These are phyloP conservation scores for Boletus patriciae DNA, from an alignment of 768 basidiomycete genomes.

Conservation along the genomic window DNA sequence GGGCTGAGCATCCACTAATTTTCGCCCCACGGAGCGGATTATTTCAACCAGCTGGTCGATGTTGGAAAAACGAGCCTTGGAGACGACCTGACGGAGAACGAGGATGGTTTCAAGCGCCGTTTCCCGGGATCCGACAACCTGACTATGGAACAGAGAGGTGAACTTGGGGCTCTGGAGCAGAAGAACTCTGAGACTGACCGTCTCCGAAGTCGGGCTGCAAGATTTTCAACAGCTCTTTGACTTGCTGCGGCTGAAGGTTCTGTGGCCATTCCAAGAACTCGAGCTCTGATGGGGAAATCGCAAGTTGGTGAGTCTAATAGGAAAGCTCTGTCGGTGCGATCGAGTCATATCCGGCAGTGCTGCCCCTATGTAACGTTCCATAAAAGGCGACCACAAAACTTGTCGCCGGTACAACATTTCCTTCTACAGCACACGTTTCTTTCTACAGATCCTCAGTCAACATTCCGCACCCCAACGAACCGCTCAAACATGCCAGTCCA, in stretches of 20 bases:
- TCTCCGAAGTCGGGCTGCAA: slow-evolving; percentile 69
- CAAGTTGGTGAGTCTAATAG: not conserved
- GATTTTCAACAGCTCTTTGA: slow-evolving; percentile 62
- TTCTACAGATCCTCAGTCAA: not conserved
- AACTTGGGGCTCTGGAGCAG: slow-evolving; percentile 37
- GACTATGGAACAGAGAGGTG: slow-evolving; percentile 46
- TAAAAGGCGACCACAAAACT: slow-evolving; percentile 17
- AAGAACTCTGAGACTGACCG: slow-evolving; percentile 48
- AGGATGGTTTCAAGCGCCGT: slow-evolving; percentile 88
- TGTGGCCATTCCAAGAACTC: slow-evolving; percentile 41
- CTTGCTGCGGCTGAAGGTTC: slow-evolving; percentile 40
- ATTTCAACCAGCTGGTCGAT: slow-evolving; percentile 82
- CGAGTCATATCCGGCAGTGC: slow-evolving; percentile 17
- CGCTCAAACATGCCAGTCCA: slow-evolving; percentile 84
- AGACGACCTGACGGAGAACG: slow-evolving; percentile 86
- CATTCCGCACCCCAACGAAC: not conserved
- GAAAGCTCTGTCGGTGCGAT: not conserved
- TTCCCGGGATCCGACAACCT: slow-evolving; percentile 86
- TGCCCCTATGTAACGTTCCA: slow-evolving; percentile 12
- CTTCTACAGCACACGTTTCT: not conserved
- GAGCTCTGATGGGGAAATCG: not conserved
- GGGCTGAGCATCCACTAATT: slow-evolving; percentile 87
- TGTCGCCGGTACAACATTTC: too few relatives aligned
- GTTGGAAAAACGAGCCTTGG: slow-evolving; percentile 81
- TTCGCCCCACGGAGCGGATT: slow-evolving; percentile 76